Evolutionary conservation across 345 rosid genomes (phyloP), one percentile per base, ranked within the genome.

Genomic region (Sisymbrium altissimum): DNA sequence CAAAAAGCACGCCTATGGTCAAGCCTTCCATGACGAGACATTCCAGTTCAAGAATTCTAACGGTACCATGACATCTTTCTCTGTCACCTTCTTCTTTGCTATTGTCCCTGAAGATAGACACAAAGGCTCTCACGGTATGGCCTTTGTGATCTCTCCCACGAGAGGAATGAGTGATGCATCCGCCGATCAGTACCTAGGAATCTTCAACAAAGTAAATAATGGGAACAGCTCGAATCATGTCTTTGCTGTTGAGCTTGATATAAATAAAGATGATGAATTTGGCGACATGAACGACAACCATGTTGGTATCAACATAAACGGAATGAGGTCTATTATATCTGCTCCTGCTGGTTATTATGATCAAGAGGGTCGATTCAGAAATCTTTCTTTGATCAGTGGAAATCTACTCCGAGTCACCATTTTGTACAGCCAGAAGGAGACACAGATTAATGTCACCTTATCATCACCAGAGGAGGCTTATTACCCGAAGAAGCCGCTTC

Each of bases 111-210:
- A 86, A 83, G 66, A 83, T 49, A 73, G 68, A 14, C 14, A 48
- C 68, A 83, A 79, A 14, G 93, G 97, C n/a, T 86, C 93, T 38
- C 97, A 93, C 40, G 98, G 98, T 36, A 59, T 93, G 58, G 96
- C 89, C 44, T 88, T 93, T 0, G 72, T 74, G n/a, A 55, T 73
- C 59, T 73, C 78, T 25, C 78, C 78, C 0, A 73, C 66, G 0
- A 74, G 58, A 46, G 78, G 78, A 1, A 17, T 83, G 8, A 75
- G 60, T 0, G 25, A 6, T 56, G 78, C 78, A 4, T 74, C 13
- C 1, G n/a, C 78, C 0, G 78, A 65, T 46, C 78, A 74, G 41
- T 74, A 74, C 71, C 65, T 73, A 0, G 72, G 72, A 0, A 46
- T 74, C 41, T 74, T 56, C 9, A 65, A 74, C 9, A 0, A 57